Base-by-base conservation (phyloP, 768 basidiomycete species). In the Tylopilus subfusipes region DNA sequence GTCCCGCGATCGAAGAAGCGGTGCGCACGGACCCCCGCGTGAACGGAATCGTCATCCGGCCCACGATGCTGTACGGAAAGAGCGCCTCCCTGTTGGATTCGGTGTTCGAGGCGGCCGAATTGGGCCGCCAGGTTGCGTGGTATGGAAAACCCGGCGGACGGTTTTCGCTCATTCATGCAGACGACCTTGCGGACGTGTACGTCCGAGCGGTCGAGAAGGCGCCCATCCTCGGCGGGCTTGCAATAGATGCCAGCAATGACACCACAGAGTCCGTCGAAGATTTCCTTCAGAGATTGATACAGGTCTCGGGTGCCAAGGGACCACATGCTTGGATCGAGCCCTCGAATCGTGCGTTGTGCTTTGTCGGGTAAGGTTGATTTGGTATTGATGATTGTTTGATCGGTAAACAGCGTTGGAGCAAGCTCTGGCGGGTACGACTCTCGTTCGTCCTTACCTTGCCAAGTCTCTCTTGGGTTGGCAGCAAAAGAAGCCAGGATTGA, bases 181-280 rank as follows among this genome's bases (percentile, higher is more conserved):
- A 75, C 42, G 73, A 73, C 50, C 60, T 70, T 21, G 73, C 73
- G 11, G 72, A 74, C 42, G 27, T 68, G 13, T 73, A 68, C 48
- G 51, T 75, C 11, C 56, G 71, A 14, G 69, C 64, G 1, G 72
- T 54, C 1, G 72, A 74, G 56, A 63, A 67, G 45, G 71, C 69
- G 6, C 62, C 61, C 10, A 57, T 72, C 21, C 58, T 65, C 42
- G 55, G 57, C 4, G 69, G 70, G 6, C 62, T 70, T 16, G 62
- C 66, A 3, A 68, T 75, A 51, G 56, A 74, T 12, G 70, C 58
- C 8, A 48, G 58, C 24, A 75, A 75, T 40, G 66, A 66, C 1
- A 49, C 44, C 1, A 36, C 33, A 63, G 73, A 75, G 55, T 43
- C 67, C 3, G 33, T 68, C 7, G 62, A 63, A 1, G 70, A 72